phyloP scores from a whole-genome alignment of 2,329 filamentous ascomycete genomes.

The Exophiala sideris region DNA sequence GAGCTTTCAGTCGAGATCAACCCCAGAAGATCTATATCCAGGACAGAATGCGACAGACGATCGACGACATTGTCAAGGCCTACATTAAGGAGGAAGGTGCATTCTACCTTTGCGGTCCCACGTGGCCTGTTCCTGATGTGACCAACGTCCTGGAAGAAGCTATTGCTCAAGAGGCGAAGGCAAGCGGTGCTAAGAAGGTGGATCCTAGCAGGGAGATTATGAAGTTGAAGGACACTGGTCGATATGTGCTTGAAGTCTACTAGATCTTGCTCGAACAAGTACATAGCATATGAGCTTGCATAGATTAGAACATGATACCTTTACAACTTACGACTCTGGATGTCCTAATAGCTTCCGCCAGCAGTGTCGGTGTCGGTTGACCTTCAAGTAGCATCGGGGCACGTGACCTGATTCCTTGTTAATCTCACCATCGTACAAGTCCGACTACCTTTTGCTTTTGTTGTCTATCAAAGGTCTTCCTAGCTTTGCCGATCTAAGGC shows the following conservation, averaged over 20 bases:
- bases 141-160: conserved; percentile 92
- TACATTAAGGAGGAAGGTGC: conserved; percentile 85
- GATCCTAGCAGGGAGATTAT: conserved; percentile 91
- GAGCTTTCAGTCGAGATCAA: conserved; percentile 95
- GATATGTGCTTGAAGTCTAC: conserved; percentile 97
- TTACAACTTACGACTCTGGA: no score
- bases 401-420: no score
- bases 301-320: no score
- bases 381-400: no score
- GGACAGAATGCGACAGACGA: conserved; percentile 89
- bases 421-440: no score
- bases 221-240: conserved; percentile 86
- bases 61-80: conserved; percentile 76
- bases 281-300: no score
- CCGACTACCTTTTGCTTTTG: no score
- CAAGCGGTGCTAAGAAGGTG: conserved; percentile 68
- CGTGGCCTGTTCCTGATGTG: conserved; percentile 97
- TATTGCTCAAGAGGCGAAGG: conserved; percentile 70
- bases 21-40: conserved; percentile 99
- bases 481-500: background rate
- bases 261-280: conserved; percentile 37
- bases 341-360: no score
- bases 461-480: background rate
- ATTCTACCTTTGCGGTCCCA: conserved; percentile 97
- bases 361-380: no score